A percentile compares a stretch with the other conserved stretches of the same genome.
These are phyloP conservation scores for Magnolia sinica DNA, from an alignment of 164 flowering plant species.

Conservation along the genomic window DNA sequence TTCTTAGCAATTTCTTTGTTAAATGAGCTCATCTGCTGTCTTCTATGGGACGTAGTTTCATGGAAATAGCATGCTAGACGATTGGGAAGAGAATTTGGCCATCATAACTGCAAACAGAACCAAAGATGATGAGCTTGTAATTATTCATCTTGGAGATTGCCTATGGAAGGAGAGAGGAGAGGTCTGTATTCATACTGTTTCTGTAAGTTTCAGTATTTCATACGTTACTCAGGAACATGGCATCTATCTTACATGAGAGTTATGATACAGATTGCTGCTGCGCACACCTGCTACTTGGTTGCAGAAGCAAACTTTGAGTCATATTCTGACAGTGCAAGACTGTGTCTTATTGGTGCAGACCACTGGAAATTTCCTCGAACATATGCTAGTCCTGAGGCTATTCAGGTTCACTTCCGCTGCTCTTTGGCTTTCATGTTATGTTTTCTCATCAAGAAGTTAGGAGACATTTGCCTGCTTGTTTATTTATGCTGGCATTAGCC, in stretches of 20 bases:
- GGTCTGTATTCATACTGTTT: conserved; percentile 34
- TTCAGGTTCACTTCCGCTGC: conserved; percentile 58
- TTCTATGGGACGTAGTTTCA: conserved; percentile 35
- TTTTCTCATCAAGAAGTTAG: not conserved
- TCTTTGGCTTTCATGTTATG: conserved; percentile 2
- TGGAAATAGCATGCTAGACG: conserved; percentile 64
- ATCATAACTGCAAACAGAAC: conserved; percentile 84
- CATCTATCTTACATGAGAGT: conserved; percentile 13
- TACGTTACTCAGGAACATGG: conserved; percentile 2
- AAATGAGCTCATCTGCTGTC: conserved; percentile 4
- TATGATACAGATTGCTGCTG: conserved; percentile 64
- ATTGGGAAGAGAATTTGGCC: conserved; percentile 91
- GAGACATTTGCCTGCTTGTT: not conserved
- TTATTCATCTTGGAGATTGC: conserved; percentile 88
- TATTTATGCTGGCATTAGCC: not conserved
- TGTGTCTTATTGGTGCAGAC: conserved; percentile 95
- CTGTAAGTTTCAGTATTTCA: not conserved
- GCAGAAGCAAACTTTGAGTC: conserved; percentile 92
- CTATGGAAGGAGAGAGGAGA: conserved; percentile 84
- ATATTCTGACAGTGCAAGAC: conserved; percentile 84
- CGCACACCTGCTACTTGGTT: conserved; percentile 91
- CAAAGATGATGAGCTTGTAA: conserved; percentile 84
- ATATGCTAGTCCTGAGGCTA: conserved; percentile 93
- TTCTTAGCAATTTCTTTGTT: not conserved
- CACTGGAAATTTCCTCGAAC: conserved; percentile 94